These are phyloP conservation scores for Cryptococcus wingfieldii DNA, from an alignment of 1,284 basidiomycete genomes.

Conservation along the genomic window DNA sequence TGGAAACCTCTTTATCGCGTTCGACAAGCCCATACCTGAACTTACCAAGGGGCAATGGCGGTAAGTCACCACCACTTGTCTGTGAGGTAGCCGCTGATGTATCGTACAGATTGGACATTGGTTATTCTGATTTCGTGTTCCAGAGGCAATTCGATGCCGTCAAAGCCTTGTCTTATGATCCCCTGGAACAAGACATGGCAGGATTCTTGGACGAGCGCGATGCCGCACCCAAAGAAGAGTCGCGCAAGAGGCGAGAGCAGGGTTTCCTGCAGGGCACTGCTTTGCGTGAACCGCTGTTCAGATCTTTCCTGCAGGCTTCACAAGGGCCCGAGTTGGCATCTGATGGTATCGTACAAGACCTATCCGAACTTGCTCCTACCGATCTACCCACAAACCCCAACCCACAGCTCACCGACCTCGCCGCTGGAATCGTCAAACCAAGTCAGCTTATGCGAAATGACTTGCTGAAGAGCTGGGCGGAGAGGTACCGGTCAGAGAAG, in stretches of 20 bases:
- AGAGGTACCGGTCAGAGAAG: conserved; percentile 57
- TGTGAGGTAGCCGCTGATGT: not conserved
- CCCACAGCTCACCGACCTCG: conserved; percentile 5
- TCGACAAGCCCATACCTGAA: conserved; percentile 52
- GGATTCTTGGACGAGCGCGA: not conserved
- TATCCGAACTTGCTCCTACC: conserved; percentile 20
- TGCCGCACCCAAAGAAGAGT: conserved; percentile 12
- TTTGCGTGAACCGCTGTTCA: conserved; percentile 63
- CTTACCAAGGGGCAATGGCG: conserved; percentile 58
- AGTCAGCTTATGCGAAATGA: conserved; percentile 64
- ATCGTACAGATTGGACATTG: conserved; percentile 60
- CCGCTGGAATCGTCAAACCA: not conserved
- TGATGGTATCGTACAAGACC: conserved; percentile 14
- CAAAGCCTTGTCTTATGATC: conserved; percentile 58
- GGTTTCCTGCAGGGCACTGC: conserved; percentile 63
- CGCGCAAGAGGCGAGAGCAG: conserved; percentile 45
- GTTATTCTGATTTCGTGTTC: conserved; percentile 62
- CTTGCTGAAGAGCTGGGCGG: conserved; percentile 70
- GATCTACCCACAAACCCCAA: conserved; percentile 37
- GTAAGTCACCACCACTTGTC: conserved; percentile 23
- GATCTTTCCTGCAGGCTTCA: conserved; percentile 41
- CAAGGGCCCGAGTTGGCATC: not conserved
- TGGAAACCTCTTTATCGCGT: conserved; percentile 56
- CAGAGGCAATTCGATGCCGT: conserved; percentile 69
- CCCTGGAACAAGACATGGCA: conserved; percentile 48